A percentile compares a stretch with the other conserved stretches of the same genome.
Conservation (phyloP, 2,329 filamentous ascomycete genomes). For the Fusarium bactridioides region DNA sequence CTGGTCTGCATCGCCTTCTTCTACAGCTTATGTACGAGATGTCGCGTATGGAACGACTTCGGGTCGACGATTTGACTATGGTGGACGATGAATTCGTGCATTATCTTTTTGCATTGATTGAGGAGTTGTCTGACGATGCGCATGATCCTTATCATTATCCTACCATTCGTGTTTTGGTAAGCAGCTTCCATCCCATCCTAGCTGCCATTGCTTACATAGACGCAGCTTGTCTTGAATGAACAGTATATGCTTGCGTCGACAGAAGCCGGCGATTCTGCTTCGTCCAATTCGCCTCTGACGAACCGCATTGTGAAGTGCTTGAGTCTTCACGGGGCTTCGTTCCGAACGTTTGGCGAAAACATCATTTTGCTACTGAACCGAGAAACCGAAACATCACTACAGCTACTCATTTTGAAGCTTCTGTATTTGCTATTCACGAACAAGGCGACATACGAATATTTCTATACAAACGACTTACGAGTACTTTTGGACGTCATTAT, state of each 20-base stretch:
- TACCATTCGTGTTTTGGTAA: slow-evolving; percentile 88
- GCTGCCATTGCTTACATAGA: slow-evolving; percentile 23
- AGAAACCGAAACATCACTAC: slow-evolving; percentile 91
- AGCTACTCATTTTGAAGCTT: slow-evolving; percentile 95
- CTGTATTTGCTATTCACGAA: slow-evolving; percentile 96
- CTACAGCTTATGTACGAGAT: slow-evolving; percentile 96
- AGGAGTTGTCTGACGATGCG: slow-evolving; percentile 84
- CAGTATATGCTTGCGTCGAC: slow-evolving; percentile 90
- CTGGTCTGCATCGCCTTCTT: slow-evolving; percentile 78
- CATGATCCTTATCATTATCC: slow-evolving; percentile 96
- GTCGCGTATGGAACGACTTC: slow-evolving; percentile 87
- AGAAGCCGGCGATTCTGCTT: slow-evolving; percentile 51
- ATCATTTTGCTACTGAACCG: slow-evolving; percentile 94
- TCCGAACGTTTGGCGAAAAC: slow-evolving; percentile 97
- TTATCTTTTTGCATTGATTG: slow-evolving; percentile 86
- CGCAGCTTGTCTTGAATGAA: slow-evolving; percentile 90
- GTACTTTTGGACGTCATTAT: slow-evolving; percentile 96
- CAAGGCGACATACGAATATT: slow-evolving; percentile 91
- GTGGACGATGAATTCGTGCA: slow-evolving; percentile 83
- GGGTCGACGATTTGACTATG: slow-evolving; percentile 76
- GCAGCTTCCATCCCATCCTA: slow-evolving; percentile 42
- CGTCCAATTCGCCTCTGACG: slow-evolving; percentile 68
- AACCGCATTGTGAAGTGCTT: slow-evolving; percentile 95
- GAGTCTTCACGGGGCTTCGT: slow-evolving; percentile 79
- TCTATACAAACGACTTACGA: slow-evolving; percentile 96